Percentiles rank a stretch among this genome's conserved stretches.
Evolutionary conservation across 345 rosid genomes (phyloP).

Genomic region (Clarkia xantiana): DNA sequence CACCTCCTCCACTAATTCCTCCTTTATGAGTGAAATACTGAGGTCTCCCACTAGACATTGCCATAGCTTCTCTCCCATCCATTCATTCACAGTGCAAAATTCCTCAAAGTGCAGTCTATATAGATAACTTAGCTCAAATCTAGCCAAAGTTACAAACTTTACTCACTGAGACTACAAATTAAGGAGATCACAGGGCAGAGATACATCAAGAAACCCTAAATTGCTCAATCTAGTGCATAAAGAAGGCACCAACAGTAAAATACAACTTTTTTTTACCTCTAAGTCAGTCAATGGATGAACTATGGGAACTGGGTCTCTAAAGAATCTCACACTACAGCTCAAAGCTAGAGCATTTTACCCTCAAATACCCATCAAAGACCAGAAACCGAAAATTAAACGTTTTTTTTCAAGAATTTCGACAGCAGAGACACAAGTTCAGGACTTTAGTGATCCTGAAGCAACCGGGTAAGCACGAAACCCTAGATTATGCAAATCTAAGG

Average conservation of each 20-base stretch:
- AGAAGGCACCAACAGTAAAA: neutral
- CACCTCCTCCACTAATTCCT: constrained; percentile 27
- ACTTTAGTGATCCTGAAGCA: neutral
- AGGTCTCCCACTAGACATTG: constrained; percentile 64
- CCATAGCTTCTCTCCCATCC: constrained; percentile 96
- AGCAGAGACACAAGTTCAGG: too few relatives aligned
- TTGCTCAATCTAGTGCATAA: neutral
- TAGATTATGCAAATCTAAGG: neutral
- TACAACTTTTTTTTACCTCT: constrained; percentile 1
- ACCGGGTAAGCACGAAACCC: neutral
- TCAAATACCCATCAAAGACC: too few relatives aligned
- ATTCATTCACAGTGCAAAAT: constrained; percentile 53
- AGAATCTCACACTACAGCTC: constrained; percentile 2
- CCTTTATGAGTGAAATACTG: constrained; percentile 78
- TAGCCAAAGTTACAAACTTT: neutral
- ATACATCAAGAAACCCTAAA: neutral
- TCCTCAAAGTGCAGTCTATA: neutral
- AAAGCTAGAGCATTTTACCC: constrained; percentile 14
- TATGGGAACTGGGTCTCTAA: neutral
- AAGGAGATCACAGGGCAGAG: constrained; percentile 1
- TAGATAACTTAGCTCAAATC: neutral
- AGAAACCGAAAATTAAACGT: too few relatives aligned
- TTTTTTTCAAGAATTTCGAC: too few relatives aligned
- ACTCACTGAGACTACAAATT: neutral
- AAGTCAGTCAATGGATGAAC: neutral